Evolutionary conservation across 495 filamentous ascomycete genomes (phyloP).

Genomic region (Aspergillus leporis): DNA sequence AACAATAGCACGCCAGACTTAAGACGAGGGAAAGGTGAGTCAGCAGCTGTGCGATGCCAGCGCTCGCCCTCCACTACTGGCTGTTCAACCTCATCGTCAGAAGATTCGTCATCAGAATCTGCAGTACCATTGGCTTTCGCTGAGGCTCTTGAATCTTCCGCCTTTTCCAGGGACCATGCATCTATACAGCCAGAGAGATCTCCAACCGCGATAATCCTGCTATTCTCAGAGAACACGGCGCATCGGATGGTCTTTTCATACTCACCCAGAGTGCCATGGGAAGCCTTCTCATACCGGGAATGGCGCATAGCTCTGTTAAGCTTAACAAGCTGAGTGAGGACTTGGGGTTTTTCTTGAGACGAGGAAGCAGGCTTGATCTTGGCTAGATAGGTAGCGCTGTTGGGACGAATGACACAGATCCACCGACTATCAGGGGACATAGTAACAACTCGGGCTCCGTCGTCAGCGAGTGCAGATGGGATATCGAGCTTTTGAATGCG

Average conservation of each 20-base stretch:
- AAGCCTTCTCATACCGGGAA: conserved; percentile 49
- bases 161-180: conserved; percentile 71
- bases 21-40: conserved; percentile 74
- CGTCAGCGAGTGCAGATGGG: conserved; percentile 43
- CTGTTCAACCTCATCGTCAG: conserved; percentile 49
- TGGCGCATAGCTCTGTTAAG: conserved; percentile 61
- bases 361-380: conserved; percentile 40
- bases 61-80: conserved; percentile 46
- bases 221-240: conserved; percentile 76
- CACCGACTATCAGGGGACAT: conserved; percentile 55
- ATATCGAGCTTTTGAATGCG: conserved; percentile 68
- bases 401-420: conserved; percentile 54
- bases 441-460: conserved; percentile 66
- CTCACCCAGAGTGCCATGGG: conserved; percentile 67
- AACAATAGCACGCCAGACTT: conserved; percentile 67
- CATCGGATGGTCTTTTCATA: conserved; percentile 79
- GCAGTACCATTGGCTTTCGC: conserved; percentile 27
- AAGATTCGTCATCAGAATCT: conserved; percentile 53
- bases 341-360: conserved; percentile 37
- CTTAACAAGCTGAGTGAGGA: conserved; percentile 49
- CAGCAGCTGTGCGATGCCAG: conserved; percentile 69
- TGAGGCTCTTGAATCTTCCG: conserved; percentile 42
- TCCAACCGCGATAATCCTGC: conserved; percentile 71
- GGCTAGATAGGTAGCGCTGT: conserved; percentile 49
- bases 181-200: conserved; percentile 88